Percentiles rank a stretch among this genome's conserved stretches.
Conservation (phyloP, 106 monocot genomes). For the Hemerocallis citrina region DNA sequence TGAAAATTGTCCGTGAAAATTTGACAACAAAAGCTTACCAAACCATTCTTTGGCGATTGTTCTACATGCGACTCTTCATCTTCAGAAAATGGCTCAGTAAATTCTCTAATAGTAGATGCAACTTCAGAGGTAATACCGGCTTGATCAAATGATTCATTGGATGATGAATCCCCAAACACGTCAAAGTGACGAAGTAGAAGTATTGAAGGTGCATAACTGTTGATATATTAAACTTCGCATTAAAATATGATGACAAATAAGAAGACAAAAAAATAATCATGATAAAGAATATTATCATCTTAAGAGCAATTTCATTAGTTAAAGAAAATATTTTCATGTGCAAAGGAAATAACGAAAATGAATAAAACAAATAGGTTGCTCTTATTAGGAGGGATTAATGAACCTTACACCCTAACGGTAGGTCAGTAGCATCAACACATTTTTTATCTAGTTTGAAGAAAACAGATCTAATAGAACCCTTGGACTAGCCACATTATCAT, state of each 20-base stretch:
- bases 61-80: constrained; percentile 19
- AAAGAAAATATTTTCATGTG: neutral
- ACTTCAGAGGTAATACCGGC: constrained; percentile 49
- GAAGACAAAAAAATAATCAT: neutral
- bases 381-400: too few relatives aligned
- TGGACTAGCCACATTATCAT: too few relatives aligned
- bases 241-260: constrained; percentile 1
- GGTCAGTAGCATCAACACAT: too few relatives aligned
- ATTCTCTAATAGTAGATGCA: constrained; percentile 67
- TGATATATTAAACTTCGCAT: constrained; percentile 1
- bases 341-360: neutral
- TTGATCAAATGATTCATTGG: constrained; percentile 60
- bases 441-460: too few relatives aligned
- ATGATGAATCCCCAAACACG: constrained; percentile 57
- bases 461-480: too few relatives aligned
- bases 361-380: neutral
- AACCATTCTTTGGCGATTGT: constrained; percentile 16
- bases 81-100: constrained; percentile 44
- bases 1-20: neutral
- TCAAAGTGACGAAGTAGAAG: constrained; percentile 85
- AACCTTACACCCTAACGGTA: too few relatives aligned
- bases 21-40: constrained; percentile 24
- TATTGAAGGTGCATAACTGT: constrained; percentile 86
- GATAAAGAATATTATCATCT: neutral
- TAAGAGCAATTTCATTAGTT: neutral